A percentile compares a stretch with the other conserved stretches of the same genome.
These are phyloP conservation scores for Prunus campanulata DNA, from an alignment of 306 rosid species.

Conservation along the genomic window DNA sequence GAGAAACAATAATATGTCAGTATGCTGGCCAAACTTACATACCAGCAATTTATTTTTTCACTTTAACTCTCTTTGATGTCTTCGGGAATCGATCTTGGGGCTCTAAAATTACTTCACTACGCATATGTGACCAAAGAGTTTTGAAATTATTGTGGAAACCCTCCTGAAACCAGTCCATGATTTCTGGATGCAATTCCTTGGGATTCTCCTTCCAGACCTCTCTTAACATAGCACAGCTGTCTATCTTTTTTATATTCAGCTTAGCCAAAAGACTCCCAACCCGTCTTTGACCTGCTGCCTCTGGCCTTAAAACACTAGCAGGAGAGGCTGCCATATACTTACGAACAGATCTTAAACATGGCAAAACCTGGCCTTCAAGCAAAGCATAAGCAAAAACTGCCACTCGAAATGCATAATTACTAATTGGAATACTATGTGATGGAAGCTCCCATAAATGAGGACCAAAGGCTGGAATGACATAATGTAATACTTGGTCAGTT, in stretches of 20 bases:
- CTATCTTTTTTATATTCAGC: slow-evolving; percentile 42
- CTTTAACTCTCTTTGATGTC: slow-evolving; percentile 9
- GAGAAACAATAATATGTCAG: background rate
- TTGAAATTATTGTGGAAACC: slow-evolving; percentile 49
- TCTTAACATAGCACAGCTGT: slow-evolving; percentile 52
- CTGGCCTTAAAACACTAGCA: slow-evolving; percentile 64
- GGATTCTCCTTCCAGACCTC: slow-evolving; percentile 75
- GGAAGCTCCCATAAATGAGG: slow-evolving; percentile 86
- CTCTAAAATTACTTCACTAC: slow-evolving; percentile 45
- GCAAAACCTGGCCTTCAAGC: slow-evolving; percentile 87
- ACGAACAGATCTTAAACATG: slow-evolving; percentile 56
- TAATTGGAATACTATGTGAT: slow-evolving; percentile 45
- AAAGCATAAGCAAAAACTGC: slow-evolving; percentile 69
- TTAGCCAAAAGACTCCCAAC: slow-evolving; percentile 68
- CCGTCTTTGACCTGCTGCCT: slow-evolving; percentile 72
- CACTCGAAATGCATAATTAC: slow-evolving; percentile 33
- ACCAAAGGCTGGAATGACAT: slow-evolving; percentile 67
- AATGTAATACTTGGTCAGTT: slow-evolving; percentile 57
- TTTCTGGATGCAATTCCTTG: slow-evolving; percentile 55
- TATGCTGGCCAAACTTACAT: background rate
- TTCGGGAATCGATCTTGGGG: slow-evolving; percentile 35
- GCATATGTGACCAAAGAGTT: slow-evolving; percentile 70
- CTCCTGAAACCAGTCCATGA: slow-evolving; percentile 77
- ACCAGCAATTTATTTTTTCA: slow-evolving; percentile 2
- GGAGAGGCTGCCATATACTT: slow-evolving; percentile 72